Evolutionary conservation across 345 rosid genomes (phyloP).

Genomic region (Salix udensis): DNA sequence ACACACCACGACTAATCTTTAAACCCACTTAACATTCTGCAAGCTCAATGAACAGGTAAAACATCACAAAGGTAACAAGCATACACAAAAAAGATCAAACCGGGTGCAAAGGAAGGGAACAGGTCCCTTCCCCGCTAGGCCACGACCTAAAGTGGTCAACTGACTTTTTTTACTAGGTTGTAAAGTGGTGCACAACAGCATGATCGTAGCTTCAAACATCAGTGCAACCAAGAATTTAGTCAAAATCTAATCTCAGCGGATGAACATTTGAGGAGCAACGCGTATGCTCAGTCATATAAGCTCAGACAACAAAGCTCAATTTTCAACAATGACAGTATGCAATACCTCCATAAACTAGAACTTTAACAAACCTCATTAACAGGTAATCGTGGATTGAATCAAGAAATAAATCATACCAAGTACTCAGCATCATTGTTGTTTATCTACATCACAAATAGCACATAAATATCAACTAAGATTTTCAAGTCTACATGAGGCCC

Average conservation of each 20-base stretch:
- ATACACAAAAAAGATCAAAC: too few species aligned
- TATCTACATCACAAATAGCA: conserved; percentile 38
- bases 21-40: too few species aligned
- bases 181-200: too few species aligned
- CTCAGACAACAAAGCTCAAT: not conserved
- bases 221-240: not conserved
- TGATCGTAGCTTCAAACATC: too few species aligned
- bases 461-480: conserved; percentile 19
- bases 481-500: conserved; percentile 11
- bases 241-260: not conserved
- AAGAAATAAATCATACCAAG: not conserved
- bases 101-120: too few species aligned
- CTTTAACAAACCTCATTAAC: too few species aligned
- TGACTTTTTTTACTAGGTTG: too few species aligned
- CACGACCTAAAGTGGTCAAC: too few species aligned
- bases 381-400: not conserved
- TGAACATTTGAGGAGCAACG: not conserved
- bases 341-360: not conserved
- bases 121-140: too few species aligned
- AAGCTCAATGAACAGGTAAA: too few species aligned
- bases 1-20: too few species aligned
- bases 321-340: not conserved
- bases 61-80: rapidly evolving
- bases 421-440: conserved; percentile 15
- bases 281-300: not conserved